phyloP scores from a whole-genome alignment of 176 grass and related monocot genomes.

The Carex parvula region DNA sequence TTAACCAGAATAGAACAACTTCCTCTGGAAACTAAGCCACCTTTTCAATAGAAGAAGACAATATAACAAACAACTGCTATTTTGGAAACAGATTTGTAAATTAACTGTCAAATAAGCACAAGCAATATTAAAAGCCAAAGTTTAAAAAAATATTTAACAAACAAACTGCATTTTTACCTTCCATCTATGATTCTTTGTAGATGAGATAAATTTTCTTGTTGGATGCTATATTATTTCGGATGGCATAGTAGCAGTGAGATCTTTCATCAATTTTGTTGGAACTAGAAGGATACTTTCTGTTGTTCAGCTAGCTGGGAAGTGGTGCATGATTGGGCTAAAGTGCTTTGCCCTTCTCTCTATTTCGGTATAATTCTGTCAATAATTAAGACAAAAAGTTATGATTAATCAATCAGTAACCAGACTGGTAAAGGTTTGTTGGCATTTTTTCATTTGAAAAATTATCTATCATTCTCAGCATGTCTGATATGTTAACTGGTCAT shows the following conservation, averaged over 20 bases:
- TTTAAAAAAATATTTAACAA: background rate
- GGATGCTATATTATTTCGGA: background rate
- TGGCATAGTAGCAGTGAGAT: constrained; percentile 3
- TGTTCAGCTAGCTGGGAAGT: constrained; percentile 8
- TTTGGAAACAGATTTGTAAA: background rate
- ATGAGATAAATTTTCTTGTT: constrained; percentile 9
- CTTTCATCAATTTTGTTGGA: constrained; percentile 17
- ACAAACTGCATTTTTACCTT: background rate
- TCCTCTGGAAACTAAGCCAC: background rate
- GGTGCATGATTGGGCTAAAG: constrained; percentile 12
- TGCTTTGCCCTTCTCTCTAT: constrained; percentile 6
- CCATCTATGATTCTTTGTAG: background rate
- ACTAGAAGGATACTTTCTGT: constrained; percentile 14
- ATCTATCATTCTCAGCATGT: background rate
- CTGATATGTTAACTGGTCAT: background rate
- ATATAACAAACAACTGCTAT: background rate
- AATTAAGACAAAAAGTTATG: background rate
- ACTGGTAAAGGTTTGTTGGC: background rate
- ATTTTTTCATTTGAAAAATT: background rate
- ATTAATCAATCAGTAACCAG: background rate
- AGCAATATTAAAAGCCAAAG: background rate
- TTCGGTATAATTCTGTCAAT: background rate
- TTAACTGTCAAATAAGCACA: background rate
- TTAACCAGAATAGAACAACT: background rate
- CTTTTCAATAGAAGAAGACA: background rate